These are phyloP conservation scores for Pancytospora philotis DNA, from an alignment of 371 early-diverging fungal species.

Conservation along the genomic window DNA sequence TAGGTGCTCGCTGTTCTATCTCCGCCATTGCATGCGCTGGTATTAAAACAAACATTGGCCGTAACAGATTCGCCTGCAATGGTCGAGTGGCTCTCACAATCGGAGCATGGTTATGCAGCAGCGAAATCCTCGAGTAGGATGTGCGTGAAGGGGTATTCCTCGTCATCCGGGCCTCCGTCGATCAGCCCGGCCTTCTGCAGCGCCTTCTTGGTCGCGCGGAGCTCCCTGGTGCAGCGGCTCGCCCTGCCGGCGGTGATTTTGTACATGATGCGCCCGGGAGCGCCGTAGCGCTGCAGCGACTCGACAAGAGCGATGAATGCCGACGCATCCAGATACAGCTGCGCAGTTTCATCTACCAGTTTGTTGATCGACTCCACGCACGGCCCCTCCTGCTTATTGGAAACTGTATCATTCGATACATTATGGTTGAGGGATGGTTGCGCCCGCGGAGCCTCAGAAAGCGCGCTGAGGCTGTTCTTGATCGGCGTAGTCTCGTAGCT, in stretches of 20 bases:
- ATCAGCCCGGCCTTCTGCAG: neutral
- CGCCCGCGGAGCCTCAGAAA: no score
- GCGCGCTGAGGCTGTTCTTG: no score
- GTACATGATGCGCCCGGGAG: neutral
- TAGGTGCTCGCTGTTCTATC: no score
- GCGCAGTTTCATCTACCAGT: neutral
- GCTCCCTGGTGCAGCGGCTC: neutral
- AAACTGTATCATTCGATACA: no score
- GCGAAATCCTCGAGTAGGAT: neutral
- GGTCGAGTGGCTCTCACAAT: no score
- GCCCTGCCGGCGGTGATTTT: neutral
- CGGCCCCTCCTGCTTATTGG: no score
- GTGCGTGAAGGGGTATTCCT: neutral
- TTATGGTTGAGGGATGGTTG: no score
- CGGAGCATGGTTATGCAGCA: neutral
- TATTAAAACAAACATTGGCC: no score
- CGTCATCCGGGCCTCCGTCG: neutral
- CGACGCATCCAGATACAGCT: conserved; percentile 2
- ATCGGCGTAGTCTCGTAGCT: no score
- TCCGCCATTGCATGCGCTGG: no score
- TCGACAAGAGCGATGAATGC: neutral
- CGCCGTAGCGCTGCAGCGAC: conserved; percentile 13
- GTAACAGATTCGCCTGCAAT: no score
- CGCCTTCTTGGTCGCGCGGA: neutral
- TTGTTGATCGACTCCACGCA: no score